Conservation (phyloP, 768 basidiomycete species). For the Termitomyces bulborhizus region DNA sequence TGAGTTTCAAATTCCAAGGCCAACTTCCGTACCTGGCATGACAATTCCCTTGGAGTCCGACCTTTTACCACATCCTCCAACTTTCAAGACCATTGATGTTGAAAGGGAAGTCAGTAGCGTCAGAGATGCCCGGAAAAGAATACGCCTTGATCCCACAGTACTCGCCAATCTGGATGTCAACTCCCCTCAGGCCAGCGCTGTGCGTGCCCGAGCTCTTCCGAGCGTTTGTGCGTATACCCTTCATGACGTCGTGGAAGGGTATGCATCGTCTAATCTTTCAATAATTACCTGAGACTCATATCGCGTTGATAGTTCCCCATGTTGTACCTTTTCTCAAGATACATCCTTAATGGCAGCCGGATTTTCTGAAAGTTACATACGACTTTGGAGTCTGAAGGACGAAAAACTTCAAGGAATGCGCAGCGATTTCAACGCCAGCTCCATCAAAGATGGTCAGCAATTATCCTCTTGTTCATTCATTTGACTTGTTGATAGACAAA, state of each 20-base stretch:
- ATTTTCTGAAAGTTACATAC: slow-evolving; percentile 92
- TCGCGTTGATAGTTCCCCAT: slow-evolving; percentile 55
- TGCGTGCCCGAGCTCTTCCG: slow-evolving; percentile 68
- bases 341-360: slow-evolving; percentile 91
- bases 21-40: slow-evolving; percentile 45
- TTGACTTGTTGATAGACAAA: not conserved
- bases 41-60: slow-evolving; percentile 64
- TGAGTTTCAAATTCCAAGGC: slow-evolving; percentile 52
- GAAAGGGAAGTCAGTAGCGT: slow-evolving; percentile 87
- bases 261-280: slow-evolving; percentile 17
- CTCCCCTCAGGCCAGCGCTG: slow-evolving; percentile 50
- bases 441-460: slow-evolving; percentile 64
- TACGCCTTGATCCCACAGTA: slow-evolving; percentile 76
- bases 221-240: slow-evolving; percentile 95
- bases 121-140: slow-evolving; percentile 86
- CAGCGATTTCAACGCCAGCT: slow-evolving; percentile 65
- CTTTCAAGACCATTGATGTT: slow-evolving; percentile 83
- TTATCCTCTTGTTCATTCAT: not conserved
- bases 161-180: slow-evolving; percentile 51
- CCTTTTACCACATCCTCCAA: slow-evolving; percentile 71
- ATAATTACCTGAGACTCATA: not conserved
- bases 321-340: slow-evolving; percentile 85
- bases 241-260: slow-evolving; percentile 96
- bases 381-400: slow-evolving; percentile 92
- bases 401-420: slow-evolving; percentile 75